Evolutionary conservation across 805 yeast species (phyloP).

Genomic region (Zygosaccharomyces siamensis): DNA sequence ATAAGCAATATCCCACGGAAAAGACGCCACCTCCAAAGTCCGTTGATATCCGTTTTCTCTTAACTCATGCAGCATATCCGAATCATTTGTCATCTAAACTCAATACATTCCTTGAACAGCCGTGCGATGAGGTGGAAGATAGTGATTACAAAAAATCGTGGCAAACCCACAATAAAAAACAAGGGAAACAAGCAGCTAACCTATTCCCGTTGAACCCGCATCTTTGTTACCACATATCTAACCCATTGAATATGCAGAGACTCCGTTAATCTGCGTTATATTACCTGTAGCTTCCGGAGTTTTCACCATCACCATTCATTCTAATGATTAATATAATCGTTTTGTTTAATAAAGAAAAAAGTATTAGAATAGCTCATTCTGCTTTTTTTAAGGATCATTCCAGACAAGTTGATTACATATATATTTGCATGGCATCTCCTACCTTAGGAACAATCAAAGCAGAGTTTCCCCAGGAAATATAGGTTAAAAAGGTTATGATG

Average conservation of each 20-base stretch:
- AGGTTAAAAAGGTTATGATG: no score
- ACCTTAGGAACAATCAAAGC: no score
- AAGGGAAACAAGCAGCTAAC: background rate
- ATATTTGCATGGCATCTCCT: no score
- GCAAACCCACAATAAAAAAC: background rate
- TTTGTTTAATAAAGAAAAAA: no score
- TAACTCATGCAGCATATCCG: background rate
- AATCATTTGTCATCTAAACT: background rate
- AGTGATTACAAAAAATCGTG: background rate
- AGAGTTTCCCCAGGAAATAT: no score
- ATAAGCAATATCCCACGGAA: background rate
- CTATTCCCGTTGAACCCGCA: background rate
- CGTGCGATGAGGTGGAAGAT: background rate
- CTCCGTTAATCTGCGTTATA: background rate
- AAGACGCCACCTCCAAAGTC: background rate
- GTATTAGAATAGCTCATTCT: no score
- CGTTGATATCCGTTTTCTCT: background rate
- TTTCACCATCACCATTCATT: background rate
- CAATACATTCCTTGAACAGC: background rate
- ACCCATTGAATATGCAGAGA: background rate
- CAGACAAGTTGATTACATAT: no score
- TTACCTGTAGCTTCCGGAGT: background rate
- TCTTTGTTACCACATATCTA: background rate
- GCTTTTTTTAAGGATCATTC: no score
- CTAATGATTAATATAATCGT: background rate